Conservation (phyloP, 345 rosid genomes). For the Barbarea vulgaris region DNA sequence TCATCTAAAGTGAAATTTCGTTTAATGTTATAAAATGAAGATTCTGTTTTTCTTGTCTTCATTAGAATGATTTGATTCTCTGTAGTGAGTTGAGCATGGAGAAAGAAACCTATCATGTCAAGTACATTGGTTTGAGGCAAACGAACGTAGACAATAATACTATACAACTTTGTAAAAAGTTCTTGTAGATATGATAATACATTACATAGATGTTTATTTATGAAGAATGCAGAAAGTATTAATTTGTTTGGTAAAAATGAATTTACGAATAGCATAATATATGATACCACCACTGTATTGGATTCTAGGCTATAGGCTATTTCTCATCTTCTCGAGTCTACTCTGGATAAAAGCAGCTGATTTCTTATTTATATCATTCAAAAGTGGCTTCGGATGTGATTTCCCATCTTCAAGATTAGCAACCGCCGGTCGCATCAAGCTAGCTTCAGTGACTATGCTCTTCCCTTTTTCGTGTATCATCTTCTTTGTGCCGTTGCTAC, state of each 20-base stretch:
- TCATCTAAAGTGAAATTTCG: background rate
- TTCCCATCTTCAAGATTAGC: background rate
- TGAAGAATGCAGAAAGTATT: background rate
- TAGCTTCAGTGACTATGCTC: slow-evolving; percentile 9
- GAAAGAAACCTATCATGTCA: background rate
- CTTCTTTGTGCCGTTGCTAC: slow-evolving; percentile 10
- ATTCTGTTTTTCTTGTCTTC: background rate
- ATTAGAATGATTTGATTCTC: background rate
- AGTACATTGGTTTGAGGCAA: background rate
- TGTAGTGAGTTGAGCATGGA: background rate
- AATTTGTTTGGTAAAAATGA: background rate
- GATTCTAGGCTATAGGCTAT: slow-evolving; percentile 1
- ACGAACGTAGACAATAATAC: background rate
- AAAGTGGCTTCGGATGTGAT: slow-evolving; percentile 20
- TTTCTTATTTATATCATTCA: slow-evolving; percentile 28
- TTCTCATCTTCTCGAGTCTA: slow-evolving; percentile 39
- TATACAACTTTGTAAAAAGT: background rate
- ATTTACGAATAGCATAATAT: background rate
- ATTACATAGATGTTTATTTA: background rate
- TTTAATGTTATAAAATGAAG: background rate
- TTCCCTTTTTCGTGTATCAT: background rate
- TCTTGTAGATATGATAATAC: background rate
- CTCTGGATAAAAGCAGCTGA: slow-evolving; percentile 36
- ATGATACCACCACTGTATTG: background rate
- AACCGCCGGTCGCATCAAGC: too few relatives aligned